phyloP scores from a whole-genome alignment of 1,139 yeast genomes.

The Sugiyamaella novakii region DNA sequence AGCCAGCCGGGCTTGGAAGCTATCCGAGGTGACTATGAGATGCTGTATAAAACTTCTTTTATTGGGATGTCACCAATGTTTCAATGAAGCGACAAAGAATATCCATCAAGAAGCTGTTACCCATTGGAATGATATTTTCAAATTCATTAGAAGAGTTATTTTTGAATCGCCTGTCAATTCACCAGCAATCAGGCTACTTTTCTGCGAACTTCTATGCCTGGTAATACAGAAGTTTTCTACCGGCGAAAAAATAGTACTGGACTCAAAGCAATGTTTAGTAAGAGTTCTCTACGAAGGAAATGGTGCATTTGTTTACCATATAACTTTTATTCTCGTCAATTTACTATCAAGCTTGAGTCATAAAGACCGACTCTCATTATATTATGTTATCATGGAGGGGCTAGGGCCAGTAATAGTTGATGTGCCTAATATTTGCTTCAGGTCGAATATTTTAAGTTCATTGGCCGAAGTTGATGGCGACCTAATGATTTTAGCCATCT shows the following conservation, averaged over 20 bases:
- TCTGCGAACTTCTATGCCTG: constrained; percentile 7
- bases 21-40: constrained; percentile 17
- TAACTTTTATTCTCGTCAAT: not conserved
- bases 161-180: constrained; percentile 17
- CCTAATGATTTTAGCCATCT: constrained; percentile 2
- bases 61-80: constrained; percentile 4
- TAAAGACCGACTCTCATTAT: not conserved
- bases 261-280: not conserved
- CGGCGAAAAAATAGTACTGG: not conserved
- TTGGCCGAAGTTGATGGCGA: constrained; percentile 10
- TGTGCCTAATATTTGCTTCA: constrained; percentile 10
- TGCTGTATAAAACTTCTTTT: constrained; percentile 13
- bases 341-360: not conserved
- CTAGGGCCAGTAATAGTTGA: constrained; percentile 4
- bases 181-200: not conserved
- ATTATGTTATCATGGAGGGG: constrained; percentile 1
- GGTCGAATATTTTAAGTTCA: not conserved
- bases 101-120: constrained; percentile 1
- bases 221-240: not conserved
- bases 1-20: constrained; percentile 14
- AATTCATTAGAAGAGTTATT: constrained; percentile 12
- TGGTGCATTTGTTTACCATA: not conserved
- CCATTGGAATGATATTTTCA: constrained; percentile 18
- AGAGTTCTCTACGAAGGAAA: constrained; percentile 3
- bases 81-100: not conserved